phyloP scores from a whole-genome alignment of 768 basidiomycete species.

The Termitomyces titanicus region DNA sequence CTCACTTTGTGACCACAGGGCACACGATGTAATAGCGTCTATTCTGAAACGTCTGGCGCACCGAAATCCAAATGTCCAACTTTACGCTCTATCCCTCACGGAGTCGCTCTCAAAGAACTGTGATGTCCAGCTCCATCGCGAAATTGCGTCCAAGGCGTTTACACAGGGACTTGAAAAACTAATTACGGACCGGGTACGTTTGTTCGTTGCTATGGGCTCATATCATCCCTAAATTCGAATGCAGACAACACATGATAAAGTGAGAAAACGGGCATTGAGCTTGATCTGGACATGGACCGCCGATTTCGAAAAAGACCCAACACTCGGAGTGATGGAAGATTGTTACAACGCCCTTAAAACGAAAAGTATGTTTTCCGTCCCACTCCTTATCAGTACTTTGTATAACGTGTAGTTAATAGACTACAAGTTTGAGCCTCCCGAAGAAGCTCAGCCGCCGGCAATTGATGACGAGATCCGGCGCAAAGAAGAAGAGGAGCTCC shows the following conservation, averaged over 20 bases:
- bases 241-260: constrained; percentile 89
- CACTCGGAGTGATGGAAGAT: constrained; percentile 88
- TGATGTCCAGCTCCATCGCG: constrained; percentile 72
- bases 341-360: constrained; percentile 77
- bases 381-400: neutral
- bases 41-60: constrained; percentile 89
- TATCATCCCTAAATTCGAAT: neutral
- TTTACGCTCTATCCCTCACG: constrained; percentile 84
- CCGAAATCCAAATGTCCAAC: constrained; percentile 94
- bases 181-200: constrained; percentile 78
- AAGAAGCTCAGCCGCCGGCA: constrained; percentile 62
- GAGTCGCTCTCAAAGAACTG: constrained; percentile 94
- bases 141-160: constrained; percentile 87
- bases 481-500: constrained; percentile 92
- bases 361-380: constrained; percentile 55
- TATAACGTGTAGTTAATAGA: constrained; percentile 34
- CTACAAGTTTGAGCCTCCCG: constrained; percentile 63
- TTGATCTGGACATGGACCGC: constrained; percentile 81
- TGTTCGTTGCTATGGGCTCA: neutral
- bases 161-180: constrained; percentile 86
- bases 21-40: constrained; percentile 80
- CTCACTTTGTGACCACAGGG: constrained; percentile 49
- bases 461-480: constrained; percentile 79
- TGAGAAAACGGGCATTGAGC: constrained; percentile 68
- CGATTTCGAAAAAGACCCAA: constrained; percentile 77